Evolutionary conservation across 345 rosid genomes (phyloP), one percentile per base, ranked within the genome.

Genomic region (Noccaea bulbosa): DNA sequence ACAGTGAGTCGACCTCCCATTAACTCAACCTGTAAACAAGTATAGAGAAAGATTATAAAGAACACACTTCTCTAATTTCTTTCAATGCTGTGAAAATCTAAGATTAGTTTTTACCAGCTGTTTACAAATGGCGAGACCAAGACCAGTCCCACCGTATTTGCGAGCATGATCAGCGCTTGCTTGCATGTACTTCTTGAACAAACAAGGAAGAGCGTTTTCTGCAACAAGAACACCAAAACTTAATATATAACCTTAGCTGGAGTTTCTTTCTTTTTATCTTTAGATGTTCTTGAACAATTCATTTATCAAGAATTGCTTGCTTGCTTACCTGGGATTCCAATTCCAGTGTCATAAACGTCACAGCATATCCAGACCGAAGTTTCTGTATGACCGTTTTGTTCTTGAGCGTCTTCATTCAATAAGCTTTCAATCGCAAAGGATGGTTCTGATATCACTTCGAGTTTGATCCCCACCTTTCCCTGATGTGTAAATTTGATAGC

Each of bases 81-180:
- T 37, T 8, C 15, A 24, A 16, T 17, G 60, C 9, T 57, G 10
- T 40, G 12, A 49, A 20, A 69, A 40, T 52, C 35, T 38, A 30
- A 37, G 6, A 15, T 2, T 40, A 63, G 49, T 68, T 78, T 57
- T 2, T 32, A 94, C 99, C 92, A 94, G 82, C 68, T 94, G 96
- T 81, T 94, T 94, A 84, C 99, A 94, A 65, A 94, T 94, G 62
- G 96, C 97, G 5, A 94, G 96, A 61, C 99, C 97, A 20, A 91
- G 83, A 69, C 99, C 99, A 7, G 99, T 94, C 61, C 98, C 97
- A 16, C 99, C 95, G 66, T 94, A 94, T 70, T 91, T 91, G n/a
- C 96, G 86, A 14, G 97, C 93, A 81, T 89, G 93, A 85, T 88
- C 96, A 0, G 97, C 84, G 4, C 97, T 84, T 47, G 84, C 99